Conservation (phyloP, 805 yeast genomes). For the Ogataea minuta region DNA sequence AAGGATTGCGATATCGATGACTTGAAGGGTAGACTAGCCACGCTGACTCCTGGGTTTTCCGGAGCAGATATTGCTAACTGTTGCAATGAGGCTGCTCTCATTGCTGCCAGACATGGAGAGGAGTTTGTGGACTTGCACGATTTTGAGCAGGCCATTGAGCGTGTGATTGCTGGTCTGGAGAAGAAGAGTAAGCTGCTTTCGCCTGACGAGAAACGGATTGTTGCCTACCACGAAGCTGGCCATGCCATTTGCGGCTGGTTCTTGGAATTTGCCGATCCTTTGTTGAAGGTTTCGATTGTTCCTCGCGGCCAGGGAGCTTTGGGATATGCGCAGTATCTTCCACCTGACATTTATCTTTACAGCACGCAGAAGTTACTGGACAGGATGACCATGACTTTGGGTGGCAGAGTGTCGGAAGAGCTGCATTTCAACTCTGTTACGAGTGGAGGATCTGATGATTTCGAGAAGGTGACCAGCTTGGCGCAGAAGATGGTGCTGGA, state of each 20-base stretch:
- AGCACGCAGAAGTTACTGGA: constrained; percentile 74
- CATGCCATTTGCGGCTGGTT: constrained; percentile 97
- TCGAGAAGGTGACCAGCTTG: constrained; percentile 85
- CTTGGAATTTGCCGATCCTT: constrained; percentile 82
- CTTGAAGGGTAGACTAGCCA: constrained; percentile 80
- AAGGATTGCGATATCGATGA: constrained; percentile 48
- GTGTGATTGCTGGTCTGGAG: constrained; percentile 93
- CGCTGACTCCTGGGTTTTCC: constrained; percentile 91
- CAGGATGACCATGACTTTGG: constrained; percentile 91
- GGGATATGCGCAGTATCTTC: constrained; percentile 95
- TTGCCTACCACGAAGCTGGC: constrained; percentile 95
- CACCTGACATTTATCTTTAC: constrained; percentile 81
- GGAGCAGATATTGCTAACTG: constrained; percentile 97
- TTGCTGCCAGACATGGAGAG: constrained; percentile 81
- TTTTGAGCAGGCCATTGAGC: constrained; percentile 90
- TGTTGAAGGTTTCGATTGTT: constrained; percentile 87
- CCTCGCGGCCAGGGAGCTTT: constrained; percentile 94
- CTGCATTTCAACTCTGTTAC: constrained; percentile 84
- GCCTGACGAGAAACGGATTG: constrained; percentile 77
- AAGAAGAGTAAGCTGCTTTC: constrained; percentile 76
- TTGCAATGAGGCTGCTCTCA: constrained; percentile 91
- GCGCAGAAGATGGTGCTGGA: constrained; percentile 87
- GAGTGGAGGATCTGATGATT: constrained; percentile 90
- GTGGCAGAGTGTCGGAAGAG: constrained; percentile 92
- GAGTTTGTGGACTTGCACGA: constrained; percentile 61